Evolutionary conservation across 1,284 basidiomycete genomes (phyloP).

Genomic region (Heimioporus punctisporus): DNA sequence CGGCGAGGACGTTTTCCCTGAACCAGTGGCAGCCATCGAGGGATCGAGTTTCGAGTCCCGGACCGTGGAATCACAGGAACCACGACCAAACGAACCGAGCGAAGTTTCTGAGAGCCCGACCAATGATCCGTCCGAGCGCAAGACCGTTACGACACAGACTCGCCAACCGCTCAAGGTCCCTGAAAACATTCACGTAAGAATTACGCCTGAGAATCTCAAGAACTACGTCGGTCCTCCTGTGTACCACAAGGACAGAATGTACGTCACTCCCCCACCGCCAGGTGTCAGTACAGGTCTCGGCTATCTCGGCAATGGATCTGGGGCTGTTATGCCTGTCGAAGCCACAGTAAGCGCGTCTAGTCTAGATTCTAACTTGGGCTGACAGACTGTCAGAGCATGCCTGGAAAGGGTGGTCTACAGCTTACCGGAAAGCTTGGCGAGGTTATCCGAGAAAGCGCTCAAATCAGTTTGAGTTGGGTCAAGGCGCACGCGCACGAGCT

Average conservation of each 20-base stretch:
- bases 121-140: slow-evolving; percentile 36
- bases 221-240: slow-evolving; percentile 97
- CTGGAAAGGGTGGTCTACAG: slow-evolving; percentile 88
- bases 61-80: slow-evolving; percentile 43
- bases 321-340: slow-evolving; percentile 98
- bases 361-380: not conserved
- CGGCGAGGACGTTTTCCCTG: slow-evolving; percentile 88
- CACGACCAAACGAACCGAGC: slow-evolving; percentile 37
- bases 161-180: slow-evolving; percentile 88
- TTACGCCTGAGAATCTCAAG: slow-evolving; percentile 88
- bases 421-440: slow-evolving; percentile 98
- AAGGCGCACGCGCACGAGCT: slow-evolving; percentile 90
- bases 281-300: slow-evolving; percentile 96
- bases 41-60: slow-evolving; percentile 22
- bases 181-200: slow-evolving; percentile 75
- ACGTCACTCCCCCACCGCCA: slow-evolving; percentile 79
- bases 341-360: slow-evolving; percentile 66
- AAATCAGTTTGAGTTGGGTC: slow-evolving; percentile 94
- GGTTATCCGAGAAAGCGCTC: slow-evolving; percentile 95
- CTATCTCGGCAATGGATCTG: slow-evolving; percentile 95
- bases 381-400: slow-evolving; percentile 69
- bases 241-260: slow-evolving; percentile 96
- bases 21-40: slow-evolving; percentile 41
- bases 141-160: slow-evolving; percentile 73
- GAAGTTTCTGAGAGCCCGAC: slow-evolving; percentile 17